Percentiles rank a stretch among this genome's conserved stretches.
phyloP scores from a whole-genome alignment of 305 asterid genomes.

The Coffea humblotiana region DNA sequence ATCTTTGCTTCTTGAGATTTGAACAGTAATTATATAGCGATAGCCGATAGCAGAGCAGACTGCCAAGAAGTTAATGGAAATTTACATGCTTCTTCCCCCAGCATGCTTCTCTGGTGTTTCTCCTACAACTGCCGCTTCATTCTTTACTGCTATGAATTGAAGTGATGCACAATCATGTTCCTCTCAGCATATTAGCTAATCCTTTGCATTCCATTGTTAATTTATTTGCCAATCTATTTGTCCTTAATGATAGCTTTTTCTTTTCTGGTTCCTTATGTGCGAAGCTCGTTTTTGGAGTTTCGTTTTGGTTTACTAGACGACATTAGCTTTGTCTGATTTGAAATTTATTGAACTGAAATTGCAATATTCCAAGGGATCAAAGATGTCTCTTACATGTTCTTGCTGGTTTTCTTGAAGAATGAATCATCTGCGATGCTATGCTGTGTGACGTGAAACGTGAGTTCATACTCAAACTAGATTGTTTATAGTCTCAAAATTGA shows the following conservation, averaged over 20 bases:
- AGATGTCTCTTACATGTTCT: background rate
- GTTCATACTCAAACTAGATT: background rate
- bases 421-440: too few relatives aligned
- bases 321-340: background rate
- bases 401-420: background rate
- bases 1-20: background rate
- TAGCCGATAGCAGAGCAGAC: too few relatives aligned
- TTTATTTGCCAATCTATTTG: background rate
- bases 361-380: background rate
- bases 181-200: background rate
- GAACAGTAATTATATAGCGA: background rate
- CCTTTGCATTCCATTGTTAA: background rate
- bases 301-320: background rate
- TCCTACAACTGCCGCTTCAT: background rate
- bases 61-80: background rate
- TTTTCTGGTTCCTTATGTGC: background rate
- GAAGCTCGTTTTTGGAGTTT: background rate
- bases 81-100: background rate
- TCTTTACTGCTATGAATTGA: background rate
- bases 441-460: background rate
- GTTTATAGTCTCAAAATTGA: background rate
- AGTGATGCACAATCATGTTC: background rate
- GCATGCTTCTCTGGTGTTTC: background rate
- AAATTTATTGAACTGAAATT: background rate
- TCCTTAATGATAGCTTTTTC: background rate